These are phyloP conservation scores for Aspergillus japonicus DNA, from an alignment of 2,329 filamentous ascomycete genomes.

Conservation along the genomic window DNA sequence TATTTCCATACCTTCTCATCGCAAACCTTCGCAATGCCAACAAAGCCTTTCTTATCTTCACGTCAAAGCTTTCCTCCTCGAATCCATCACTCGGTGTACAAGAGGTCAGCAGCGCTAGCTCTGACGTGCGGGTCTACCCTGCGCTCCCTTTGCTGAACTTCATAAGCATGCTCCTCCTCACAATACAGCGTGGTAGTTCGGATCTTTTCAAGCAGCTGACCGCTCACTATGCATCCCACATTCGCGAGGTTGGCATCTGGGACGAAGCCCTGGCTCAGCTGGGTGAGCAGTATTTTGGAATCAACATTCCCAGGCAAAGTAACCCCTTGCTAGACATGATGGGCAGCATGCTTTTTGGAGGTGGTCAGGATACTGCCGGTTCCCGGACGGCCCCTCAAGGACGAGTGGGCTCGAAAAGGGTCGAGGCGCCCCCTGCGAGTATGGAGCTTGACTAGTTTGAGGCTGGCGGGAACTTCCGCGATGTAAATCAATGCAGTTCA, in stretches of 20 bases:
- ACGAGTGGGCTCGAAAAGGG: constrained; percentile 44
- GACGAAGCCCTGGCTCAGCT: constrained; percentile 79
- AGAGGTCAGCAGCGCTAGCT: constrained; percentile 71
- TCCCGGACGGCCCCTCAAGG: constrained; percentile 35
- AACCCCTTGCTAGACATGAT: constrained; percentile 98
- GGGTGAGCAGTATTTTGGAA: constrained; percentile 95
- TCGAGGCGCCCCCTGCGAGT: constrained; percentile 46
- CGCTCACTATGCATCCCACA: constrained; percentile 74
- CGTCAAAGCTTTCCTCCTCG: constrained; percentile 58
- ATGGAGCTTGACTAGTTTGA: constrained; percentile 45
- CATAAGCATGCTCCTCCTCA: constrained; percentile 77
- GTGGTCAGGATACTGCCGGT: constrained; percentile 49
- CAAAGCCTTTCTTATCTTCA: constrained; percentile 75
- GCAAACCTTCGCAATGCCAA: constrained; percentile 90
- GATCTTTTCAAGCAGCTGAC: constrained; percentile 81
- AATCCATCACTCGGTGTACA: constrained; percentile 69
- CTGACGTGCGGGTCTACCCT: constrained; percentile 80
- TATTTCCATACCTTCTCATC: constrained; percentile 86
- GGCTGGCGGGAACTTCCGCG: constrained; percentile 2
- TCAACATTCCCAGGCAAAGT: constrained; percentile 80
- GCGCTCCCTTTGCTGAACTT: constrained; percentile 95
- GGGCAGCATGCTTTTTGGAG: constrained; percentile 87
- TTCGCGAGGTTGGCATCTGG: constrained; percentile 77
- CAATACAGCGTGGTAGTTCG: constrained; percentile 73
- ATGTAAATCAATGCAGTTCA: constrained; percentile 7